Evolutionary conservation across 148 eudicot genomes (phyloP).

Genomic region (Talinum fruticosum): DNA sequence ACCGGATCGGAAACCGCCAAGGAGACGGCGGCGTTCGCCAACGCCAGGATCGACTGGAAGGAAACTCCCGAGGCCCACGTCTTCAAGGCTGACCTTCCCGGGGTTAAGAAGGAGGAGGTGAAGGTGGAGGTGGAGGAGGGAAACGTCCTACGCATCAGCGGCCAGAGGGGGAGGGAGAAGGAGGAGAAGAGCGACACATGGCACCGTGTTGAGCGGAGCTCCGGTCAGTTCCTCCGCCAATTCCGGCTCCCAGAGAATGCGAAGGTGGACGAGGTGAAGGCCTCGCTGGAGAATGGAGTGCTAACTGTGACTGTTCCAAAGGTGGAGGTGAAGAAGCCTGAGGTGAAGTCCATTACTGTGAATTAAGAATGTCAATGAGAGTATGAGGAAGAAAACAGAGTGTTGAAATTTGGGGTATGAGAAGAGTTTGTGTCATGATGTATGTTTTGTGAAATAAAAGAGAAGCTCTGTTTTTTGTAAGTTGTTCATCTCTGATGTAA

Average conservation of each 20-base stretch:
- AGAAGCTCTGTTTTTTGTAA: too few species aligned
- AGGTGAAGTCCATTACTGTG: constrained; percentile 19
- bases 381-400: too few species aligned
- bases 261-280: constrained; percentile 25
- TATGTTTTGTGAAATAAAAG: too few species aligned
- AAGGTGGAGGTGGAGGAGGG: constrained; percentile 29
- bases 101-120: too few species aligned
- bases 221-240: constrained; percentile 25
- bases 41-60: too few species aligned
- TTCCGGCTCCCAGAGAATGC: constrained; percentile 29
- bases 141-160: constrained; percentile 24
- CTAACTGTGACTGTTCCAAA: constrained; percentile 29
- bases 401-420: too few species aligned
- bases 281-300: constrained; percentile 26
- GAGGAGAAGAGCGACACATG: constrained; percentile 31
- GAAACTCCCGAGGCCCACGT: constrained; percentile 33
- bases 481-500: too few species aligned
- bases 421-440: too few species aligned
- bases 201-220: constrained; percentile 28
- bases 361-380: too few species aligned
- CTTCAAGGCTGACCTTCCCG: constrained; percentile 31
- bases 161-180: constrained; percentile 24
- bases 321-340: constrained; percentile 20
- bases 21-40: constrained; percentile 15
- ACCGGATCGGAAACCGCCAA: constrained; percentile 3